A percentile compares a stretch with the other conserved stretches of the same genome.
Evolutionary conservation across 441 rosid genomes (phyloP).

Genomic region (Brassica balearica): DNA sequence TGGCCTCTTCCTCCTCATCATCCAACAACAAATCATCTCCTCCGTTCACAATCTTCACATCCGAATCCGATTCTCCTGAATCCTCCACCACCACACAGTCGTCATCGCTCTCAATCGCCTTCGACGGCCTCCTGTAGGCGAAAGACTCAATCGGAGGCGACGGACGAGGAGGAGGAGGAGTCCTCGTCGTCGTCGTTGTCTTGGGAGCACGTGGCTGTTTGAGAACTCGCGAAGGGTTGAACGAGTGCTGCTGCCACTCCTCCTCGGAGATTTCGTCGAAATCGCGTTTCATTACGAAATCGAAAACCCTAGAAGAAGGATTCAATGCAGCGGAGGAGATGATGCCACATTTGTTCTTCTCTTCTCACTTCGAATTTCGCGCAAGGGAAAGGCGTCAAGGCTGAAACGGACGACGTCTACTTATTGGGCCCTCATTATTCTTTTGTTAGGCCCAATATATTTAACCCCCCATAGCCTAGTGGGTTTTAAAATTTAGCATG

Average conservation of each 20-base stretch:
- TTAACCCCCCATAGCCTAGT: not conserved
- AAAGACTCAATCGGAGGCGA: constrained; percentile 80
- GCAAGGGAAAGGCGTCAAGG: constrained; percentile 32
- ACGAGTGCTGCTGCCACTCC: constrained; percentile 81
- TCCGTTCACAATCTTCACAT: constrained; percentile 50
- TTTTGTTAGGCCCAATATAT: not conserved
- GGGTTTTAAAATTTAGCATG: not conserved
- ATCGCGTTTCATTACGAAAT: constrained; percentile 68
- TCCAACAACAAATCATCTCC: constrained; percentile 56
- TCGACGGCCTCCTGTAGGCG: constrained; percentile 53
- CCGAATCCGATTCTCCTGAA: constrained; percentile 51
- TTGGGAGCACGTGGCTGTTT: constrained; percentile 45
- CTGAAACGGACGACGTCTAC: constrained; percentile 29
- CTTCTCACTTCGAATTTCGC: constrained; percentile 33
- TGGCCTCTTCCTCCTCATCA: constrained; percentile 37
- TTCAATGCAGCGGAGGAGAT: constrained; percentile 22
- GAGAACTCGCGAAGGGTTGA: constrained; percentile 81
- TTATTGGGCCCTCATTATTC: not conserved
- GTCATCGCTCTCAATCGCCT: constrained; percentile 5
- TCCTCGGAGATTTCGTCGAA: constrained; percentile 90
- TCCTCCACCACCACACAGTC: constrained; percentile 55
- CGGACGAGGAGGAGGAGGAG: constrained; percentile 23
- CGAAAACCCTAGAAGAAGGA: constrained; percentile 40
- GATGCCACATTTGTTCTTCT: constrained; percentile 23
- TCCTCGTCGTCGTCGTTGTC: constrained; percentile 18